Evolutionary conservation across 2,329 filamentous ascomycete species (phyloP).

Genomic region (Stenocarpella maydis): DNA sequence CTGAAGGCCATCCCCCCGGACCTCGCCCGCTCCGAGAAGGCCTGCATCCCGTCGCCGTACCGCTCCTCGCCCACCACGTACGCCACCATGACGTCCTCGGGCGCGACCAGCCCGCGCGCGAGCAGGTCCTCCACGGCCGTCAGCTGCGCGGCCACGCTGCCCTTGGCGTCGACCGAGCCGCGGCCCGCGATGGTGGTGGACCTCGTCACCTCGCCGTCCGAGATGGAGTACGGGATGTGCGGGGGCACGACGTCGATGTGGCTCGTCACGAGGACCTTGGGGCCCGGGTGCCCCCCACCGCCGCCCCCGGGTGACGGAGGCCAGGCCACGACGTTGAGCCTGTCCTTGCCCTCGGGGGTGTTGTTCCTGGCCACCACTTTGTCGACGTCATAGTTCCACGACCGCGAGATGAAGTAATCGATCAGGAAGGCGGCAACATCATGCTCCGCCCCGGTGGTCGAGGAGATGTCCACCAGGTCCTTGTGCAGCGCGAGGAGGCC

Average conservation of each 20-base stretch:
- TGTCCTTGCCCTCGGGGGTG: constrained; percentile 42
- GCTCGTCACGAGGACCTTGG: constrained; percentile 69
- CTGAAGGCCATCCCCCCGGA: constrained; percentile 54
- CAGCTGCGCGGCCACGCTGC: constrained; percentile 76
- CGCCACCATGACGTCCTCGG: constrained; percentile 65
- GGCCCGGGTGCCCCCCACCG: too few relatives aligned
- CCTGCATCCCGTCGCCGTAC: constrained; percentile 80
- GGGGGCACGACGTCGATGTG: constrained; percentile 86
- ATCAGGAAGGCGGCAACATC: constrained; percentile 74
- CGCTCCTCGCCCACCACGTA: constrained; percentile 86
- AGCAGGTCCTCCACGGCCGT: constrained; percentile 69
- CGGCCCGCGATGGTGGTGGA: constrained; percentile 72
- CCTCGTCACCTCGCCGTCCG: constrained; percentile 52
- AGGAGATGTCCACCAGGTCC: constrained; percentile 76
- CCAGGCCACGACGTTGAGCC: constrained; percentile 83
- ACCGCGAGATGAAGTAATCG: constrained; percentile 64
- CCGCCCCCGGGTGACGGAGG: constrained; percentile 62
- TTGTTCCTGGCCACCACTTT: constrained; percentile 47
- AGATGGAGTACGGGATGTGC: constrained; percentile 72
- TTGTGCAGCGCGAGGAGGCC: constrained; percentile 77
- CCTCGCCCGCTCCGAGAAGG: constrained; percentile 51
- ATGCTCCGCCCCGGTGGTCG: constrained; percentile 74
- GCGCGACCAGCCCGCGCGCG: constrained; percentile 35
- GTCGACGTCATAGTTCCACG: constrained; percentile 56
- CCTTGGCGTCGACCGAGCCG: constrained; percentile 78